These are phyloP conservation scores for Xylaria sp. DNA, from an alignment of 2,329 filamentous ascomycete species.

Conservation along the genomic window DNA sequence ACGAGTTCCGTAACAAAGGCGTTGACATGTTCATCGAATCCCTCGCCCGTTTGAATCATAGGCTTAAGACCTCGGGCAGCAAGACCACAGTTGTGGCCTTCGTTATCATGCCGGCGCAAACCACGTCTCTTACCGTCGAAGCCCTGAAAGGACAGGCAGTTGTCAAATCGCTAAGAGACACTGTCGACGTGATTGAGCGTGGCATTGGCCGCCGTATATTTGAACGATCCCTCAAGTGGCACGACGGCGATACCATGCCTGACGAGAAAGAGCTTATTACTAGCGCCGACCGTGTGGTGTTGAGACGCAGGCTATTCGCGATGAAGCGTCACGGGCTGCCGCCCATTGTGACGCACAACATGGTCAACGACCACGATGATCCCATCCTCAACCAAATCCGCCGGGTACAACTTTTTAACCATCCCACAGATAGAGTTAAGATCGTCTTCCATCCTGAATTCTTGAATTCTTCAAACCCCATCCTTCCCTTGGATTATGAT, in stretches of 20 bases:
- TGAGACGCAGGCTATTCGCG: conserved; percentile 90
- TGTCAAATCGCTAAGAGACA: conserved; percentile 94
- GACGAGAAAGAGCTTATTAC: conserved; percentile 98
- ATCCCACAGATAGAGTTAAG: conserved; percentile 94
- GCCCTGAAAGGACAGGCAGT: conserved; percentile 96
- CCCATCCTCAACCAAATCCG: conserved; percentile 96
- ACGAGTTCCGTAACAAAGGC: conserved; percentile 98
- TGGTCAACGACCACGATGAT: conserved; percentile 93
- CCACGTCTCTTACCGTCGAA: conserved; percentile 92
- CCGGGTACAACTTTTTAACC: conserved; percentile 96
- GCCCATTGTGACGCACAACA: conserved; percentile 98
- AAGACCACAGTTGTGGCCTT: conserved; percentile 97
- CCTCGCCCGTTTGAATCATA: conserved; percentile 91
- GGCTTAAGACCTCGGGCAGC: conserved; percentile 84
- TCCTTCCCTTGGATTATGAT: conserved; percentile 95
- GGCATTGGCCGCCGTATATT: conserved; percentile 94
- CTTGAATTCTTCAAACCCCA: conserved; percentile 93
- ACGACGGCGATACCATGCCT: conserved; percentile 90
- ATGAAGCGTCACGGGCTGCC: conserved; percentile 94
- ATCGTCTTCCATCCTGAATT: conserved; percentile 98
- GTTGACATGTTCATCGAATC: conserved; percentile 99
- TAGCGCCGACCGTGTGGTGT: conserved; percentile 88
- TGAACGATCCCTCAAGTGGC: conserved; percentile 93
- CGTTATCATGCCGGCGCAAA: conserved; percentile 98
- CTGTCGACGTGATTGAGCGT: conserved; percentile 90